Percentiles rank a stretch among this genome's conserved stretches.
These are phyloP conservation scores for Haplosporangium sp. DNA, from an alignment of 371 early-diverging fungal species.

Conservation along the genomic window DNA sequence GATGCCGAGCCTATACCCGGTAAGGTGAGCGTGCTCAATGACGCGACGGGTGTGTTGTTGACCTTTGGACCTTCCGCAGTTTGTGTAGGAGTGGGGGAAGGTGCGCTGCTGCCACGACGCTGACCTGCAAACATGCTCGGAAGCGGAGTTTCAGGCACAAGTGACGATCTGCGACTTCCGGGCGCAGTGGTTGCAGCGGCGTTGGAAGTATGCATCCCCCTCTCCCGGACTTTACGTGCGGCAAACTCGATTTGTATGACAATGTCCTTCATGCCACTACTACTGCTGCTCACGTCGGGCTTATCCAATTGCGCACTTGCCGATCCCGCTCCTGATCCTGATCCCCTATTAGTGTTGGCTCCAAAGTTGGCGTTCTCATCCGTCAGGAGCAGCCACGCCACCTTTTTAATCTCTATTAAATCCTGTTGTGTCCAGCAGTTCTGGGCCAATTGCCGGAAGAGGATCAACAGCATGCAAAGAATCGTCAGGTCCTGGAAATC, in stretches of 20 bases:
- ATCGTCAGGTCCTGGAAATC: constrained; percentile 82
- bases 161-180: constrained; percentile 19
- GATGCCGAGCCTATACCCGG: neutral
- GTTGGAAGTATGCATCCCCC: constrained; percentile 11
- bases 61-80: neutral
- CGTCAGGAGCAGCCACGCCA: constrained; percentile 53
- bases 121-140: constrained; percentile 9
- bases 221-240: constrained; percentile 49
- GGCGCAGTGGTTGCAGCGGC: neutral
- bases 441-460: constrained; percentile 69
- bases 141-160: constrained; percentile 12
- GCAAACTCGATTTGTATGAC: constrained; percentile 54
- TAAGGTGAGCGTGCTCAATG: no score
- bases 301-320: neutral
- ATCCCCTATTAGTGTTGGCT: constrained; percentile 20
- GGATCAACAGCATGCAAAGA: constrained; percentile 67
- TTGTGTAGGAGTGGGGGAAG: neutral
- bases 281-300: constrained; percentile 8
- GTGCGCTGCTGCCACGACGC: constrained; percentile 7
- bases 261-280: constrained; percentile 52
- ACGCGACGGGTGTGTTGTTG: neutral
- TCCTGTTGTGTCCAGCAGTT: constrained; percentile 55
- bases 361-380: constrained; percentile 56
- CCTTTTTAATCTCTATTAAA: constrained; percentile 57
- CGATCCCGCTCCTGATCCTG: constrained; percentile 1